Conservation (phyloP, 2,329 filamentous ascomycete species). For the Fusarium sterilihyphosum region DNA sequence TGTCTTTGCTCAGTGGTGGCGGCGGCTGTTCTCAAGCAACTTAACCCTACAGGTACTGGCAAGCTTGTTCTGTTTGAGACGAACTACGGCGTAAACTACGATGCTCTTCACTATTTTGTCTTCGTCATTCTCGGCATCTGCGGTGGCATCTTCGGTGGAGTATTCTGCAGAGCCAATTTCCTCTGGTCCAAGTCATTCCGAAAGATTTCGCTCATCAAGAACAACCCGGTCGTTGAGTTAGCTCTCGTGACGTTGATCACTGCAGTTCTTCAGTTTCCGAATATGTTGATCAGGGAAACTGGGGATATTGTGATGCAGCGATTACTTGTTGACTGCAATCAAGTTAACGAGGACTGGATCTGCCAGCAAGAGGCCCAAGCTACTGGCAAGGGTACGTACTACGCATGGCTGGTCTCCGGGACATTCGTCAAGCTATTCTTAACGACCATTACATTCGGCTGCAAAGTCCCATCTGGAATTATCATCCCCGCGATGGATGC, state of each 20-base stretch:
- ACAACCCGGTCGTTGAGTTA: constrained; percentile 18
- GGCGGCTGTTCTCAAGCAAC: constrained; percentile 19
- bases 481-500: constrained; percentile 29
- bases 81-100: constrained; percentile 29
- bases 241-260: constrained; percentile 7
- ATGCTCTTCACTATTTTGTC: constrained; percentile 13
- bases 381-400: constrained; percentile 10
- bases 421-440: constrained; percentile 23
- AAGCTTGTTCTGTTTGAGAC: constrained; percentile 31
- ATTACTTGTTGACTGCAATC: constrained; percentile 21
- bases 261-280: constrained; percentile 11
- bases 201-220: constrained; percentile 7
- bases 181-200: constrained; percentile 26
- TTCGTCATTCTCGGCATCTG: constrained; percentile 23
- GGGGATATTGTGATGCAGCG: constrained; percentile 31
- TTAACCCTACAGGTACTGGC: constrained; percentile 21
- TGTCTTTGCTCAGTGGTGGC: constrained; percentile 27
- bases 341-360: constrained; percentile 12
- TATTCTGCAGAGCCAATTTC: constrained; percentile 25
- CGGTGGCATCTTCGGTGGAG: constrained; percentile 11
- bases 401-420: constrained; percentile 18
- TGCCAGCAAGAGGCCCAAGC: constrained; percentile 21
- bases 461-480: constrained; percentile 29
- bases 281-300: constrained; percentile 18
- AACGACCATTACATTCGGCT: constrained; percentile 30